A percentile compares a stretch with the other conserved stretches of the same genome.
Evolutionary conservation across 2,329 filamentous ascomycete genomes (phyloP).

Genomic region (Phymatotrichopsis omnivora): DNA sequence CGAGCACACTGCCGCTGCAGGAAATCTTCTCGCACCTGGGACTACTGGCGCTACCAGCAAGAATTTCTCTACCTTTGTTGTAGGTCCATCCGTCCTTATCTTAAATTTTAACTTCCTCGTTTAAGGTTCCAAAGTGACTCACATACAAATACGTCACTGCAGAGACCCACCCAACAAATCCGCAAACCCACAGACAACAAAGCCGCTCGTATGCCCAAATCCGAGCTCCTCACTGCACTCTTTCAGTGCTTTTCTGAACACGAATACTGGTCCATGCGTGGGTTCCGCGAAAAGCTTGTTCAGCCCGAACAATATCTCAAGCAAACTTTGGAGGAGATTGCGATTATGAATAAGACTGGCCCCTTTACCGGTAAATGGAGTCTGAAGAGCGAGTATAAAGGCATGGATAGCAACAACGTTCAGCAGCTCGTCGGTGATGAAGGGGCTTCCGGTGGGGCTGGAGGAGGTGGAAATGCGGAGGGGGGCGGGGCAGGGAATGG

Average conservation of each 20-base stretch:
- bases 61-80: conserved; percentile 47
- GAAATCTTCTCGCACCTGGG: conserved; percentile 42
- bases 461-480: conserved; percentile 38
- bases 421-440: too few species aligned
- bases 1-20: conserved; percentile 43
- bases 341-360: conserved; percentile 70
- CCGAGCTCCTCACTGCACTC: conserved; percentile 76
- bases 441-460: too few species aligned
- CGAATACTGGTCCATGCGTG: conserved; percentile 89
- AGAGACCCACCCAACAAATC: conserved; percentile 48
- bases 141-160: conserved; percentile 13
- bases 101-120: too few species aligned
- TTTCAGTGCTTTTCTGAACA: conserved; percentile 75
- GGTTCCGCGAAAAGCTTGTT: conserved; percentile 62
- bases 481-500: conserved; percentile 45
- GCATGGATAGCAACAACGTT: conserved; percentile 45
- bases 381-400: conserved; percentile 59
- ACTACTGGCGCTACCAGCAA: conserved; percentile 40
- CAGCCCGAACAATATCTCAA: conserved; percentile 94
- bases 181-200: conserved; percentile 65
- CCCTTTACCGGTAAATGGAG: conserved; percentile 79
- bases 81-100: too few species aligned
- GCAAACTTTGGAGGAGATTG: conserved; percentile 71
- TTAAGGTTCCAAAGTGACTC: neutral
- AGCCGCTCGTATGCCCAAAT: conserved; percentile 77